Evolutionary conservation across 345 rosid genomes (phyloP).

Genomic region (Boechera divaricarpa): DNA sequence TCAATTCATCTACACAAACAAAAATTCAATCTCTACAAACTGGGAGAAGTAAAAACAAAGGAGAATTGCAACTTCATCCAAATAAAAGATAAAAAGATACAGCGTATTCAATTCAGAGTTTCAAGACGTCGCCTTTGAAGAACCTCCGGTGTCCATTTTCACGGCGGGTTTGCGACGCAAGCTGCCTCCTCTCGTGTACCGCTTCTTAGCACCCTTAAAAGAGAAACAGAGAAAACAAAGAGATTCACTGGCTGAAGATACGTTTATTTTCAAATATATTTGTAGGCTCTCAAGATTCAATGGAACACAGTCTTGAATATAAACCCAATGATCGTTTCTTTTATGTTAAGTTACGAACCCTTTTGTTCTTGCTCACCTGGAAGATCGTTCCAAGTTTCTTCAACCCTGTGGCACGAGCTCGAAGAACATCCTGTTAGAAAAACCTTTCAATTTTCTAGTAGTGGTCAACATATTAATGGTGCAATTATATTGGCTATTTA

Average conservation of each 20-base stretch:
- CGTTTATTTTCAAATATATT: neutral
- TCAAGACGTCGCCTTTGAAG: conserved; percentile 38
- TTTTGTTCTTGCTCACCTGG: conserved; percentile 62
- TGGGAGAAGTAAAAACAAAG: no score
- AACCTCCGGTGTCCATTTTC: conserved; percentile 34
- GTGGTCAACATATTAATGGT: no score
- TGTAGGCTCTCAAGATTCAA: neutral
- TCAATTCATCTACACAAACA: no score
- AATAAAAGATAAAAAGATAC: neutral
- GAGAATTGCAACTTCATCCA: no score
- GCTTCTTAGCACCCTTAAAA: conserved; percentile 81
- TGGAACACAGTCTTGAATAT: neutral
- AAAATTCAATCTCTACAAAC: no score
- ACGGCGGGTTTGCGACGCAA: conserved; percentile 61
- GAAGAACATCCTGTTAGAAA: conserved; percentile 52
- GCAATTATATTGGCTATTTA: no score
- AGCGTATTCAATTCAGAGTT: neutral
- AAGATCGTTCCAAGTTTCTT: conserved; percentile 86
- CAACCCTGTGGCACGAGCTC: conserved; percentile 66
- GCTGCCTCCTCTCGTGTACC: conserved; percentile 77
- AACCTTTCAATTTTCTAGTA: no score
- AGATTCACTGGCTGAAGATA: neutral
- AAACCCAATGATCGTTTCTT: neutral
- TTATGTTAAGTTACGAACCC: conserved; percentile 35
- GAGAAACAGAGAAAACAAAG: neutral